Base-by-base conservation (phyloP, 345 rosid species). In the Clausena lansium region DNA sequence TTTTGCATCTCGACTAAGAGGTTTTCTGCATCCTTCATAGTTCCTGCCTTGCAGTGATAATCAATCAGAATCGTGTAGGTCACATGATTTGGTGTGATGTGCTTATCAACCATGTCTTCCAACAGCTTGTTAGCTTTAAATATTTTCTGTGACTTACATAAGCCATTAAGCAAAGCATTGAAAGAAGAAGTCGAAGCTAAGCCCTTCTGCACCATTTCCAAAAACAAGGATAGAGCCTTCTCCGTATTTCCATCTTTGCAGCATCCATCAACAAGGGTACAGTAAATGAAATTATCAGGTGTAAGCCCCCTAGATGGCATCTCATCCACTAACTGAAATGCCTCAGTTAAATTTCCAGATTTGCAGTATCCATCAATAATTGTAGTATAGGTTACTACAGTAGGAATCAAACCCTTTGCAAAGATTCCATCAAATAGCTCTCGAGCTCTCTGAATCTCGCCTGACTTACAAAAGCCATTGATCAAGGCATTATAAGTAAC, bases 281-380 rank as follows among this genome's bases (percentile, higher is more conserved):
- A 74, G 58, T 90, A 94, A 77, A 88, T 86, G 78, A 87, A 92
- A 75, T 84, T 78, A 86, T 92, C 93, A 36, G 91, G 92, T 61
- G 35, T 84, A 81, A 94, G 76, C 57, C 93, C 96, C 77, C 77
- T 83, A 17, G 75, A 75, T 60, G 52, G 67, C 98, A 94, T 94
- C 84, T 85, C 85, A 62, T 92, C 88, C 55, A 88, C 80, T 67
- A 94, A 86, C 65, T 55, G 76, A 74, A 91, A 90, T 30, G 97
- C 97, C 85, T 86, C 85, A 0, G 25, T 47, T 77, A 94, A 77
- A 81, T 85, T 86, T 76, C 92, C 90, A 47, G 79, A 76, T 86
- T 92, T 94, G 91, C 94, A 90, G 76, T 85, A 90, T 73, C 92
- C 94, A 82, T 90, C 91, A 24, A 94, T 94, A 54, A 91, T 83